Evolutionary conservation across 2,329 filamentous ascomycete species (phyloP).

Genomic region (Bertia moriformis): DNA sequence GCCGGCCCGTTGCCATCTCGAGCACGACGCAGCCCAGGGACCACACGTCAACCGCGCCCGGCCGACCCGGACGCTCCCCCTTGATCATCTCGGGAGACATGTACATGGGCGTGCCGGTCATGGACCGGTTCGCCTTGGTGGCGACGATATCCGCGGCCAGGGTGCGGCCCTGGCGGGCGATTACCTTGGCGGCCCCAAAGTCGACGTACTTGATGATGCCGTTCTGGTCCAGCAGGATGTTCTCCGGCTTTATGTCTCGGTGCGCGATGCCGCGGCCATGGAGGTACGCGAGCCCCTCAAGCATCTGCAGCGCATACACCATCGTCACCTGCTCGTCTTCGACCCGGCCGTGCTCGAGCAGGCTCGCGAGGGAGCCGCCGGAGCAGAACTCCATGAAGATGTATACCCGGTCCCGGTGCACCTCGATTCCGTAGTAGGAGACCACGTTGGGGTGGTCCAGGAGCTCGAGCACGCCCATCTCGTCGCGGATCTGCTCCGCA

Average conservation of each 20-base stretch:
- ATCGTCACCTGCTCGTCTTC: constrained; percentile 96
- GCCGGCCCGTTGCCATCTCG: constrained; percentile 89
- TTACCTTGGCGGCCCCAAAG: constrained; percentile 93
- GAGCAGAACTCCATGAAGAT: constrained; percentile 99
- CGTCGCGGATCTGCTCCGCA: constrained; percentile 83
- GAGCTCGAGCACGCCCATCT: constrained; percentile 91
- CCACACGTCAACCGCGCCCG: constrained; percentile 88
- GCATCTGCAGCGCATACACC: constrained; percentile 85
- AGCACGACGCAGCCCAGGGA: constrained; percentile 91
- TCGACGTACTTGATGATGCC: constrained; percentile 99
- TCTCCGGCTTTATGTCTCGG: constrained; percentile 95
- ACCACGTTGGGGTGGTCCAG: constrained; percentile 96
- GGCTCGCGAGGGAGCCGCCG: constrained; percentile 74
- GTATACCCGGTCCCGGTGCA: constrained; percentile 94
- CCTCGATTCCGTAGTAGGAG: constrained; percentile 93
- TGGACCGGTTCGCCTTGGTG: constrained; percentile 64
- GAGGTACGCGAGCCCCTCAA: constrained; percentile 85
- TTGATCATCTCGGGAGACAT: constrained; percentile 99
- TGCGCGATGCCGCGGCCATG: constrained; percentile 87
- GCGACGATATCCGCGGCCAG: constrained; percentile 51
- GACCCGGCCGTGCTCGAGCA: constrained; percentile 89
- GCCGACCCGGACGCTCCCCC: constrained; percentile 64
- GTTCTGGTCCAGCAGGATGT: constrained; percentile 91
- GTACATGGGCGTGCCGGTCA: constrained; percentile 98
- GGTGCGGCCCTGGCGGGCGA: constrained; percentile 83